A percentile compares a stretch with the other conserved stretches of the same genome.
These are phyloP conservation scores for Pseudoscleropodium purum DNA, from an alignment of 225 moss, liverwort and hornwort genomes.

Conservation along the genomic window DNA sequence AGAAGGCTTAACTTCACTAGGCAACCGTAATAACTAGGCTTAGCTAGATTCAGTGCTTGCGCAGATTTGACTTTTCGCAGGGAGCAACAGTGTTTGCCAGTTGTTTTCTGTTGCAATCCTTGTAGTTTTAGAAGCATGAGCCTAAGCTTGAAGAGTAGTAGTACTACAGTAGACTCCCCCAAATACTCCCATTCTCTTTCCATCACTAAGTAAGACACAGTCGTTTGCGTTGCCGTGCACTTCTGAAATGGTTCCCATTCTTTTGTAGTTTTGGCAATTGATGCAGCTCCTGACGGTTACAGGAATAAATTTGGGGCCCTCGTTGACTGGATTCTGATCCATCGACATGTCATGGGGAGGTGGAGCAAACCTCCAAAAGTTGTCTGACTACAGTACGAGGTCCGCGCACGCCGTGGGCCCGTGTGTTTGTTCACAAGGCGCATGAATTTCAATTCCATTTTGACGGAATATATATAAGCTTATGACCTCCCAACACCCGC, in stretches of 20 bases:
- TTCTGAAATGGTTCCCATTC: not conserved
- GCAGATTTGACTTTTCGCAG: not conserved
- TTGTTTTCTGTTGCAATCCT: not conserved
- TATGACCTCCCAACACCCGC: not conserved
- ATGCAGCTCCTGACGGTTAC: not conserved
- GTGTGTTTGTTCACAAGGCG: not conserved
- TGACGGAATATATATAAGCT: not conserved
- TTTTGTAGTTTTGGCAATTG: not conserved
- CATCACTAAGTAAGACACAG: not conserved
- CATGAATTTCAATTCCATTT: not conserved
- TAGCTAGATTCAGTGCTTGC: not conserved
- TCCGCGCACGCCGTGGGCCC: not conserved
- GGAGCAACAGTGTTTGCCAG: slow-evolving; percentile 1
- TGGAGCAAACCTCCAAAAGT: not conserved
- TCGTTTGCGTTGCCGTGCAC: not conserved
- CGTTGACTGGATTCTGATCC: not conserved
- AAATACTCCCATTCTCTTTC: not conserved
- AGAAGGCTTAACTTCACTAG: not conserved
- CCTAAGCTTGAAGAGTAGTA: not conserved
- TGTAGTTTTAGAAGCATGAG: too few species aligned
- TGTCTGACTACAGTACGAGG: not conserved
- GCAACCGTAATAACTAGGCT: not conserved
- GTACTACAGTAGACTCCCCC: not conserved
- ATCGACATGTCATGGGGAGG: not conserved
- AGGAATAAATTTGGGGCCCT: not conserved